phyloP scores from a whole-genome alignment of 345 rosid genomes.

The Populus euphratica region DNA sequence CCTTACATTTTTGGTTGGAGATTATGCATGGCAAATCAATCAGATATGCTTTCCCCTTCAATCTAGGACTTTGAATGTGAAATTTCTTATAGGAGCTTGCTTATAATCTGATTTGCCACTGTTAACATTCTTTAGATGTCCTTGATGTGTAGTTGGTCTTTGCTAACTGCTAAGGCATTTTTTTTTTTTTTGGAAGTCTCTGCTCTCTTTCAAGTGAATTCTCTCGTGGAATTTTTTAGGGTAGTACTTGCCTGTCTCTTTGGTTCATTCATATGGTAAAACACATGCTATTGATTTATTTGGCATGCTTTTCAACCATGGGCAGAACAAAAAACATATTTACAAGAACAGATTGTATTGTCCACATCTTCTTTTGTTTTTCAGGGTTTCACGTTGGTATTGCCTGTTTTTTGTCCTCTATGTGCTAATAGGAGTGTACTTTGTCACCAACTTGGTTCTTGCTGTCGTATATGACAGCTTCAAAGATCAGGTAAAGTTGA shows the following conservation, averaged over 20 bases:
- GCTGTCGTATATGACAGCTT: slow-evolving; percentile 97
- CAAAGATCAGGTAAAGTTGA: slow-evolving; percentile 68
- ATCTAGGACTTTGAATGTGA: neutral
- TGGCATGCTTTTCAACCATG: neutral
- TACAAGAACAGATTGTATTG: neutral
- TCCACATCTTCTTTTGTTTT: slow-evolving; percentile 8
- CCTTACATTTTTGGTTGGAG: neutral
- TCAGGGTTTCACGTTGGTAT: slow-evolving; percentile 88
- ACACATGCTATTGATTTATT: neutral
- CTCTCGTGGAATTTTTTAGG: neutral
- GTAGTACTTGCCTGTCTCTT: neutral
- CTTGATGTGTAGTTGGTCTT: neutral
- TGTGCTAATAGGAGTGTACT: slow-evolving; percentile 87
- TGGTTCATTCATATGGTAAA: neutral
- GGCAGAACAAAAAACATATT: neutral
- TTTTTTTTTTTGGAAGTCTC: no score
- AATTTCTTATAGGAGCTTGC: neutral
- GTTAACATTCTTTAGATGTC: no score
- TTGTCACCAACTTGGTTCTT: slow-evolving; percentile 94
- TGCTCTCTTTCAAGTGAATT: neutral
- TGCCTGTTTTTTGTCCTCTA: slow-evolving; percentile 72
- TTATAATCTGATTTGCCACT: neutral
- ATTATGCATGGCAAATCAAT: neutral
- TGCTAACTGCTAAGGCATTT: neutral
- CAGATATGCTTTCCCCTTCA: neutral